A percentile compares a stretch with the other conserved stretches of the same genome.
Conservation (phyloP, 2,329 filamentous ascomycete genomes). For the Fulvia fulva region DNA sequence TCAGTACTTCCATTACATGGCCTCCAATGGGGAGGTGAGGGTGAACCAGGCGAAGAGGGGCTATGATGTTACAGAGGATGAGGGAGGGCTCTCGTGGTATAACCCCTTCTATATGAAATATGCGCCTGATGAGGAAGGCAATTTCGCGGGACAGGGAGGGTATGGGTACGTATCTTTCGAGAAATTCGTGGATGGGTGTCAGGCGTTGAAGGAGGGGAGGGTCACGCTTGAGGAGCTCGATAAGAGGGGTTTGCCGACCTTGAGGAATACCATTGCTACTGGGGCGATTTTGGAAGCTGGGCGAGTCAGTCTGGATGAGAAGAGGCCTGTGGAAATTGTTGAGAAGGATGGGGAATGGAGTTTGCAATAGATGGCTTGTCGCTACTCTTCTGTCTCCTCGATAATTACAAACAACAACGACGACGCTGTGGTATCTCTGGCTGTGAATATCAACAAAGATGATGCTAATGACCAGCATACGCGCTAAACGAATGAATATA, state of each 20-base stretch:
- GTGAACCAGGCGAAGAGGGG: conserved; percentile 92
- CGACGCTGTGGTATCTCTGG: background rate
- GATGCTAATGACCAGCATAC: background rate
- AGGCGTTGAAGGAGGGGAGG: conserved; percentile 69
- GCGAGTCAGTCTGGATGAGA: conserved; percentile 77
- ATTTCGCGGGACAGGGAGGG: conserved; percentile 85
- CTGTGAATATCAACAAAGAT: background rate
- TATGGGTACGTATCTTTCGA: conserved; percentile 95
- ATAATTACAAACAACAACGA: background rate
- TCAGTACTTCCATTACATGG: conserved; percentile 96
- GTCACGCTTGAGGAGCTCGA: conserved; percentile 74
- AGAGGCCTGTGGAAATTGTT: conserved; percentile 70
- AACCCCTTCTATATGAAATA: conserved; percentile 57
- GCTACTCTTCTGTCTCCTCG: background rate
- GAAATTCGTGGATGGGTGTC: conserved; percentile 89
- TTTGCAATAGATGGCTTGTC: conserved; percentile 47
- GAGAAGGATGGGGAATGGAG: conserved; percentile 64
- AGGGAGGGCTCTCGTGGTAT: conserved; percentile 69
- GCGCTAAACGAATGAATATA: background rate
- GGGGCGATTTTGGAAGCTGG: conserved; percentile 90
- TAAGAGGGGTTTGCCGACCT: conserved; percentile 72
- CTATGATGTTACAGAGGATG: conserved; percentile 90
- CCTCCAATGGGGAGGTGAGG: conserved; percentile 74
- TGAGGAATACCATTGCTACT: conserved; percentile 85
- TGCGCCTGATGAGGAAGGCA: conserved; percentile 58